Percentiles rank a stretch among this genome's conserved stretches.
Conservation (phyloP, 1,284 basidiomycete species). For the Leccinum fuscescens region DNA sequence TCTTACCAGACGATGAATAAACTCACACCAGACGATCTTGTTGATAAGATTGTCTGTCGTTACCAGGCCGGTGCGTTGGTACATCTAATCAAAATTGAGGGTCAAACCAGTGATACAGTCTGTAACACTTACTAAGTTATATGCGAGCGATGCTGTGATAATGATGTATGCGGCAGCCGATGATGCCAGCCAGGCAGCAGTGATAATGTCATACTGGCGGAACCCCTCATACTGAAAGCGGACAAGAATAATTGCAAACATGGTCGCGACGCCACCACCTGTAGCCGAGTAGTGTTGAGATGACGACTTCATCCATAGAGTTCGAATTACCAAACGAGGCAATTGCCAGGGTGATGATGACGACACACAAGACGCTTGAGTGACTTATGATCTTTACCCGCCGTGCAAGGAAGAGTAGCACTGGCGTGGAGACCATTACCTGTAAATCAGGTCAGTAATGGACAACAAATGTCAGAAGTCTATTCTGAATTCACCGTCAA, state of each 20-base stretch:
- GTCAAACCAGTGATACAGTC: not conserved
- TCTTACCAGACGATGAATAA: not conserved
- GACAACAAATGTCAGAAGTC: not conserved
- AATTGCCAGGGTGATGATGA: slow-evolving; percentile 40
- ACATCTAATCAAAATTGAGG: not conserved
- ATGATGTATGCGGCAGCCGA: slow-evolving; percentile 46
- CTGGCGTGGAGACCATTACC: slow-evolving; percentile 49
- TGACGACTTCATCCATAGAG: not conserved
- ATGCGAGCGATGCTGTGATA: slow-evolving; percentile 46
- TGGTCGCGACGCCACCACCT: slow-evolving; percentile 50
- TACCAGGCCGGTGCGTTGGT: slow-evolving; percentile 17
- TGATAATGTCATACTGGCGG: slow-evolving; percentile 32
- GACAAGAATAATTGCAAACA: slow-evolving; percentile 17
- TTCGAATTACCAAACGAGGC: slow-evolving; percentile 39
- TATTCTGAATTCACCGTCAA: slow-evolving; percentile 15
- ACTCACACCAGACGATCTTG: slow-evolving; percentile 20
- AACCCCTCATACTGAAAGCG: slow-evolving; percentile 17
- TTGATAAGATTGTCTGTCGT: slow-evolving; percentile 18
- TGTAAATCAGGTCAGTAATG: slow-evolving; percentile 15
- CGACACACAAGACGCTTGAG: slow-evolving; percentile 35
- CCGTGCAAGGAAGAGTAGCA: slow-evolving; percentile 55
- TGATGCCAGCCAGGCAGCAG: slow-evolving; percentile 48
- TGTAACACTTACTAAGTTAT: slow-evolving; percentile 38
- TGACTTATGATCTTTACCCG: slow-evolving; percentile 45
- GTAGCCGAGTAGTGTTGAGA: not conserved